phyloP scores from a whole-genome alignment of 108 stramenopile species.

The Tribonema minus region DNA sequence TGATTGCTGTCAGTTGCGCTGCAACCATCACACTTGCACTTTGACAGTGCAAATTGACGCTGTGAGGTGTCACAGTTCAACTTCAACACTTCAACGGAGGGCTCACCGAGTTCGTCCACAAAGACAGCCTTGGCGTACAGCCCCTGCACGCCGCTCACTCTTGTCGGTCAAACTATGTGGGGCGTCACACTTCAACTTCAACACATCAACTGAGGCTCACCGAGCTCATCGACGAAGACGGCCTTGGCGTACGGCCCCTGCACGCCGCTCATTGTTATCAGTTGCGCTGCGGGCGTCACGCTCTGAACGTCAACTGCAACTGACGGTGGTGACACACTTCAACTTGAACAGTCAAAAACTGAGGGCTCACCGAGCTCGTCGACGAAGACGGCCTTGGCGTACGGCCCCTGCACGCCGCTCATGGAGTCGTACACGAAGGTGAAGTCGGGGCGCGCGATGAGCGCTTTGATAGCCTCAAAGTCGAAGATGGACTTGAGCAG shows the following conservation, averaged over 20 bases:
- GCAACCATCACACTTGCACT: too few species aligned
- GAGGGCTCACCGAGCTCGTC: slow-evolving; percentile 93
- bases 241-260: slow-evolving; percentile 91
- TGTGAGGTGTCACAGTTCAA: too few species aligned
- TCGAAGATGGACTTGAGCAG: slow-evolving; percentile 95
- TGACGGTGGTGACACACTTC: too few species aligned
- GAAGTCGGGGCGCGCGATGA: slow-evolving; percentile 88
- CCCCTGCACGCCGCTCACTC: slow-evolving; percentile 96
- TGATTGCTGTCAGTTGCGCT: too few species aligned
- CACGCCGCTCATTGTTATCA: slow-evolving; percentile 99
- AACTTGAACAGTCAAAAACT: too few species aligned
- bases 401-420: slow-evolving; percentile 95
- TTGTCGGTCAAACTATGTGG: too few species aligned
- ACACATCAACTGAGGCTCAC: too few species aligned
- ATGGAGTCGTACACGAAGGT: slow-evolving; percentile 95
- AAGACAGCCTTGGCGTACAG: slow-evolving; percentile 92
- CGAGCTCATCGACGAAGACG: slow-evolving; percentile 93
- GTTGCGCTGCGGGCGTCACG: too few species aligned
- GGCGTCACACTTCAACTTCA: too few species aligned
- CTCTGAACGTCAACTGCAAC: too few species aligned
- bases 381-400: slow-evolving; percentile 85
- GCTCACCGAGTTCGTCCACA: slow-evolving; percentile 87
- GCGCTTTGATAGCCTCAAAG: slow-evolving; percentile 81
- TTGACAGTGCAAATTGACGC: too few species aligned
- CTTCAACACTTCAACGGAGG: too few species aligned